Evolutionary conservation across 495 filamentous ascomycete species (phyloP).

Genomic region (Daldinia bambusicola): DNA sequence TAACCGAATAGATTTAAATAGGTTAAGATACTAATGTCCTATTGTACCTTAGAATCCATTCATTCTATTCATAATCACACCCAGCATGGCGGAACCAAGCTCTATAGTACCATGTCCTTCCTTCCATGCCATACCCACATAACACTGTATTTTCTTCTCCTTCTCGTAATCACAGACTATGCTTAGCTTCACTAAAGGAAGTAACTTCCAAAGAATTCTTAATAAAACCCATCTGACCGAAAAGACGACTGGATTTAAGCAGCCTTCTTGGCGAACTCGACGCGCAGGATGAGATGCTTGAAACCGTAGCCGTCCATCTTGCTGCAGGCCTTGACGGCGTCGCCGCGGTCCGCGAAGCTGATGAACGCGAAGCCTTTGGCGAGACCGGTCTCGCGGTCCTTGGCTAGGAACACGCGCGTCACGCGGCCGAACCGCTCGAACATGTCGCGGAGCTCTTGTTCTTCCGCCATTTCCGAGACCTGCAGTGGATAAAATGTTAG

Average conservation of each 20-base stretch:
- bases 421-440: conserved; percentile 97
- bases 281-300: conserved; percentile 87
- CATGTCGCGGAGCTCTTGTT: conserved; percentile 92
- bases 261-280: conserved; percentile 91
- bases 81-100: neutral
- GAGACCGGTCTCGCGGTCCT: conserved; percentile 91
- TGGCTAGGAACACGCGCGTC: conserved; percentile 95
- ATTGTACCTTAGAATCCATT: neutral
- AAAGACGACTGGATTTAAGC: conserved; percentile 35
- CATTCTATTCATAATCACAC: conserved; percentile 6
- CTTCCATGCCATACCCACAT: neutral
- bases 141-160: too few species aligned
- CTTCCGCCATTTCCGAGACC: conserved; percentile 97
- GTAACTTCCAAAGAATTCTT: too few species aligned
- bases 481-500: conserved; percentile 50
- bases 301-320: conserved; percentile 99
- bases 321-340: conserved; percentile 90
- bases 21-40: neutral
- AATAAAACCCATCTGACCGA: too few species aligned
- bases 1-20: neutral
- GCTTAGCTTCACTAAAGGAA: too few species aligned
- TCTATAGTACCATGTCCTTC: neutral
- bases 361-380: conserved; percentile 99
- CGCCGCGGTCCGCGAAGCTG: conserved; percentile 86
- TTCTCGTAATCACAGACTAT: too few species aligned